These are phyloP conservation scores for Blastocystis sp. DNA, from an alignment of 352 stramenopile species.

Conservation along the genomic window DNA sequence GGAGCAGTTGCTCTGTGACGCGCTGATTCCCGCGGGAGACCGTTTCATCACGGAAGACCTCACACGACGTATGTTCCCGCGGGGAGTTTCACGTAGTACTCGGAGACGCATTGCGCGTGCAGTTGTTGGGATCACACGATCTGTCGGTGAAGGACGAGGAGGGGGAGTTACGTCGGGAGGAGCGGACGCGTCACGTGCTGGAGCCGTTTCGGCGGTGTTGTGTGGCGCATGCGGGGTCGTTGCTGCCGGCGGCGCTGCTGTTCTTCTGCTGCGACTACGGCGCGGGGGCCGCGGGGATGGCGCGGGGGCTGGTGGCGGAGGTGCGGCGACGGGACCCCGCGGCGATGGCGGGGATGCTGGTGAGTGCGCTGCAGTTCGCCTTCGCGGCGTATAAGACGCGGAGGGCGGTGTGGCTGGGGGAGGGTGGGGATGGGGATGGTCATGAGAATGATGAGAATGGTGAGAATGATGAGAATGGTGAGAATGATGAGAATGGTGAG, in stretches of 20 bases:
- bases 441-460: too few relatives aligned
- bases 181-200: not conserved
- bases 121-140: not conserved
- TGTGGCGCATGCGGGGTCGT: not conserved
- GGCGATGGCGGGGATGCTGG: not conserved
- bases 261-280: constrained; percentile 23
- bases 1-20: not conserved
- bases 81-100: not conserved
- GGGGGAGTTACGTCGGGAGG: not conserved
- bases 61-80: not conserved
- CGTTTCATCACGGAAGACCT: constrained; percentile 3
- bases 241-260: not conserved
- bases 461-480: too few relatives aligned
- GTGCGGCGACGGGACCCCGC: not conserved
- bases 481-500: too few relatives aligned
- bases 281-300: not conserved
- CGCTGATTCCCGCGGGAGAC: constrained; percentile 23
- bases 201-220: not conserved
- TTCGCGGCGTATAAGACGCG: constrained; percentile 8
- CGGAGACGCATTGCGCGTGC: not conserved
- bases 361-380: not conserved
- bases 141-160: not conserved
- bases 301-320: not conserved
- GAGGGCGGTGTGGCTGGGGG: not conserved
- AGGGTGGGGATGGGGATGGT: too few relatives aligned